Base-by-base conservation (phyloP, 139 green algal species). In the Picochlorum costavermella region DNA sequence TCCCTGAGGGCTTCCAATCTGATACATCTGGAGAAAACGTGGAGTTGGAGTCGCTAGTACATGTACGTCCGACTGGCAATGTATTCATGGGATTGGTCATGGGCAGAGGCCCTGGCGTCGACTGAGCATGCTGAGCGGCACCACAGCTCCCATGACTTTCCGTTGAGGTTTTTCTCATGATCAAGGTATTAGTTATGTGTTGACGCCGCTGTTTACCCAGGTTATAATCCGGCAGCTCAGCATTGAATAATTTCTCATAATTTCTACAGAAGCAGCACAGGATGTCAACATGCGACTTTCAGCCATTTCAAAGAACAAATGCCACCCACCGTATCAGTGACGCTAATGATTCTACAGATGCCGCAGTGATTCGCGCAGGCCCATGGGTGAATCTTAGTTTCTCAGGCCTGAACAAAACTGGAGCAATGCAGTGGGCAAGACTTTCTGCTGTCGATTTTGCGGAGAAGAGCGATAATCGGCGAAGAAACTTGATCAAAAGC, bases 31-130 rank as follows among this genome's bases (percentile, higher is more conserved):
- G 46, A 25, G 46, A 53, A 14, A 6, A 9, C 46, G 46, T 25
- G 6, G 46, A 53, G 10, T 26, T 53, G 5, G 16, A 53, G 46
- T 25, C 46, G 17, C 16, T 53, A 5, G 16, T 53, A n/a, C 17
- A 12, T 14, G 16, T 53, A 25, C 17, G 46, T 5, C 16, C 16
- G 46, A 9, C 17, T 46, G 50, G 50, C 44, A 76, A 44, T 29
- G 64, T 76, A 58, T 49, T 65, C 11, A 72, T 51, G 3, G 70
- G 58, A 29, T 72, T 76, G 16, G 72, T 48, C 30, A 76, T 33
- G 14, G 20, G 59, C 31, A 3, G 28, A 30, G 60, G 23, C 11
- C 8, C 33, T 40, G 8, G 33, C 33, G 33, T 40, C 11, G 33
- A 40, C 33, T 40, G 33, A 2, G 23, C 36, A 59, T 36, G 23